Percentiles rank a stretch among this genome's conserved stretches.
Evolutionary conservation across 202 grass and related monocot genomes (phyloP).

Genomic region (Setaria italica): DNA sequence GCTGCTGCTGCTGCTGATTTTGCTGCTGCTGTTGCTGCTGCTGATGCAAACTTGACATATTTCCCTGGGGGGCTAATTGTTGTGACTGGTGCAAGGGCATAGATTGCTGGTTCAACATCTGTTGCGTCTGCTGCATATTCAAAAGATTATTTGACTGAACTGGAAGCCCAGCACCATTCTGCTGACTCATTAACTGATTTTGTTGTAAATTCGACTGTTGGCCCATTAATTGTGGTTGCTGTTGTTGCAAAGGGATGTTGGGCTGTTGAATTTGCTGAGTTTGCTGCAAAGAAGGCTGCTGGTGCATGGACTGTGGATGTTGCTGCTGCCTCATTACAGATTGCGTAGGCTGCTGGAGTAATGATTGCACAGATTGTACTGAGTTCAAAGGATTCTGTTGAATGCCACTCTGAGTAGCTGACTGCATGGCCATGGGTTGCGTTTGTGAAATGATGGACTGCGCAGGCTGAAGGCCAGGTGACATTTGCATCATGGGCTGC

Average conservation of each 20-base stretch:
- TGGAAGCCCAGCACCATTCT: constrained; percentile 62
- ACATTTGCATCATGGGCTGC: constrained; percentile 76
- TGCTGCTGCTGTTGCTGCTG: constrained; percentile 65
- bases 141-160: constrained; percentile 79
- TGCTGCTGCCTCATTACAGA: constrained; percentile 70
- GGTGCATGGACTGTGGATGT: constrained; percentile 74
- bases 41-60: constrained; percentile 64
- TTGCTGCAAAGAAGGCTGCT: constrained; percentile 69
- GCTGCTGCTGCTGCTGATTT: constrained; percentile 38
- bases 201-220: constrained; percentile 69
- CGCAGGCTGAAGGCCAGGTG: constrained; percentile 64
- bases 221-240: constrained; percentile 55
- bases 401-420: constrained; percentile 58
- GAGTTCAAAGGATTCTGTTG: constrained; percentile 73
- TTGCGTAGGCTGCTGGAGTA: constrained; percentile 74
- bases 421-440: constrained; percentile 63
- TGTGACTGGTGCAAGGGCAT: constrained; percentile 72
- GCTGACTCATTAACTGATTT: constrained; percentile 71
- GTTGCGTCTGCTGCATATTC: constrained; percentile 79
- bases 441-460: constrained; percentile 61
- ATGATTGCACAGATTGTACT: constrained; percentile 66
- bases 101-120: constrained; percentile 77
- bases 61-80: constrained; percentile 63
- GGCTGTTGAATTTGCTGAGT: constrained; percentile 57
- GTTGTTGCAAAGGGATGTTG: constrained; percentile 66